These are phyloP conservation scores for Rhodotorula mucilaginosa DNA, from an alignment of 1,284 basidiomycete genomes.

Conservation along the genomic window DNA sequence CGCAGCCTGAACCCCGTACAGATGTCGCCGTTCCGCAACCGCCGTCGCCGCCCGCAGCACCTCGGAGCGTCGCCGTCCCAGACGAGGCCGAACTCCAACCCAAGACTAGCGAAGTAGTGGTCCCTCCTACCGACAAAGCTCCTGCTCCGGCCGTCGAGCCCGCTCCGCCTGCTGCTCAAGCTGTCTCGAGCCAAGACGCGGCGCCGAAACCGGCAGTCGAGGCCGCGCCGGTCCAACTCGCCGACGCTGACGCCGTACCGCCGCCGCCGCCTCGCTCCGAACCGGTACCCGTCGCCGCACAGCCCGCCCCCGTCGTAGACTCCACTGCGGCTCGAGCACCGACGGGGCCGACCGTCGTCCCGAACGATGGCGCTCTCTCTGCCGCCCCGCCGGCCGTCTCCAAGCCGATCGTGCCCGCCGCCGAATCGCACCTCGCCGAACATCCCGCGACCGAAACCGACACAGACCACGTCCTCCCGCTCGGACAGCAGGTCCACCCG, in stretches of 20 bases:
- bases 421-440: slow-evolving; percentile 27
- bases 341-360: background rate
- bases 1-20: too few relatives aligned
- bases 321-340: background rate
- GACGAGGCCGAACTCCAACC: background rate
- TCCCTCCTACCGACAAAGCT: slow-evolving; percentile 15
- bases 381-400: slow-evolving; percentile 14
- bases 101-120: background rate
- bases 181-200: slow-evolving; percentile 16
- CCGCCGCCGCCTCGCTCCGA: background rate
- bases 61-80: background rate
- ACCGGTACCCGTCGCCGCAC: background rate
- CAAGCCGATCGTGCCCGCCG: slow-evolving; percentile 27
- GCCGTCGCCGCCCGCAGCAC: background rate
- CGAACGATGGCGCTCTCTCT: background rate
- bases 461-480: slow-evolving; percentile 44
- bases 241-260: slow-evolving; percentile 1
- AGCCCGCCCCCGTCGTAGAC: background rate
- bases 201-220: slow-evolving; percentile 25
- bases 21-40: too few relatives aligned
- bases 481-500: slow-evolving; percentile 47
- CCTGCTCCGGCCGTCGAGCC: slow-evolving; percentile 18
- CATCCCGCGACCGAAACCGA: slow-evolving; percentile 28
- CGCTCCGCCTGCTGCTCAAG: slow-evolving; percentile 8
- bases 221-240: slow-evolving; percentile 17